Percentiles rank a stretch among this genome's conserved stretches.
Evolutionary conservation across 1,284 basidiomycete species (phyloP).

Genomic region (Ustanciosporium gigantosporum): DNA sequence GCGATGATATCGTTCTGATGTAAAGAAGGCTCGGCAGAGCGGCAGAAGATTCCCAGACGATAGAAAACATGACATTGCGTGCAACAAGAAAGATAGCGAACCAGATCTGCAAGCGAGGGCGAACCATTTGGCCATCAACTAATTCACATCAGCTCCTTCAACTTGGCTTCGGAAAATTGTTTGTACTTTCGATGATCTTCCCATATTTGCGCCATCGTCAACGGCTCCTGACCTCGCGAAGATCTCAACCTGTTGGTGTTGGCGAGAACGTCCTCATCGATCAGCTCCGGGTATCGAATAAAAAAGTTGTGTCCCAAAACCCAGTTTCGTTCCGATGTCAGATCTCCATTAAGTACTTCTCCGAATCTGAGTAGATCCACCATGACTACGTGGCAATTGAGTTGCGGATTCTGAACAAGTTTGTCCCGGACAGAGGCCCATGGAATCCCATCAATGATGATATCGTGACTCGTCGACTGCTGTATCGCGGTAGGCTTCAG

Average conservation of each 20-base stretch:
- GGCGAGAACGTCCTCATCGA: conserved; percentile 14
- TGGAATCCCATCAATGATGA: conserved; percentile 30
- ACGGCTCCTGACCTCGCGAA: conserved; percentile 6
- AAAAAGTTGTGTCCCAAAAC: conserved; percentile 34
- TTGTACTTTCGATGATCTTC: conserved; percentile 16
- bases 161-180: conserved; percentile 14
- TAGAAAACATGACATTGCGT: too few relatives aligned
- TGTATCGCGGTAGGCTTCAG: conserved; percentile 40
- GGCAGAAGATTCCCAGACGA: too few relatives aligned
- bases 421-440: conserved; percentile 36
- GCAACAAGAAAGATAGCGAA: too few relatives aligned
- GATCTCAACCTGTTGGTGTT: conserved; percentile 19
- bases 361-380: conserved; percentile 16
- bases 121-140: too few relatives aligned
- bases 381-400: conserved; percentile 25
- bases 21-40: too few relatives aligned
- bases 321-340: conserved; percentile 25
- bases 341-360: conserved; percentile 18
- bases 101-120: too few relatives aligned
- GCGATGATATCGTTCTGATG: too few relatives aligned
- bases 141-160: too few relatives aligned
- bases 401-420: conserved; percentile 24
- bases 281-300: conserved; percentile 35
- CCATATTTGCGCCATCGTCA: conserved; percentile 32
- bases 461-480: conserved; percentile 38